Evolutionary conservation across 2,329 filamentous ascomycete species (phyloP).

Genomic region (Colletotrichum ledebouriae): DNA sequence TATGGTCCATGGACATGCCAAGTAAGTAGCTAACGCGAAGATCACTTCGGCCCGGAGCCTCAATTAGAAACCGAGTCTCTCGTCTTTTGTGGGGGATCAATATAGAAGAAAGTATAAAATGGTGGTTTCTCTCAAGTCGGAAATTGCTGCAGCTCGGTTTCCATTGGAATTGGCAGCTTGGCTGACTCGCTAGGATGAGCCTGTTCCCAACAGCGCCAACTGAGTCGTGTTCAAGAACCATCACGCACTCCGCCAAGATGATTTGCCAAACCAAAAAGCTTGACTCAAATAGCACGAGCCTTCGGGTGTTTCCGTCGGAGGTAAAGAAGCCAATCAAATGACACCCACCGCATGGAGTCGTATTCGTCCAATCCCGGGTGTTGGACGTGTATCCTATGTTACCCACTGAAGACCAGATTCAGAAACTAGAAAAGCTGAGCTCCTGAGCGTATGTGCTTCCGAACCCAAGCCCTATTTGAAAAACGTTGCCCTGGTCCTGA

Average conservation of each 20-base stretch:
- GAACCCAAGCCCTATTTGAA: no score
- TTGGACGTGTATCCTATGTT: no score
- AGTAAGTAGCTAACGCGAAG: no score
- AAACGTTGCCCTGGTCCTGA: no score
- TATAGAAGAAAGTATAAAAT: slow-evolving; percentile 32
- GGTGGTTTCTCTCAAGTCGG: slow-evolving; percentile 7
- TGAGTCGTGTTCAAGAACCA: slow-evolving; percentile 13
- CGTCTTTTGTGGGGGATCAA: slow-evolving; percentile 9
- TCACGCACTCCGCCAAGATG: slow-evolving; percentile 9
- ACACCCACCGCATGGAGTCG: neutral
- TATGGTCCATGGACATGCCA: no score
- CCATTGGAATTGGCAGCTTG: neutral
- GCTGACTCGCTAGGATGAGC: slow-evolving; percentile 20
- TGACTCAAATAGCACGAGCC: slow-evolving; percentile 5
- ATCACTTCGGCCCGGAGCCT: no score
- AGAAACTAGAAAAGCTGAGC: no score
- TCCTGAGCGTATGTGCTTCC: no score
- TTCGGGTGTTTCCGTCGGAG: slow-evolving; percentile 11
- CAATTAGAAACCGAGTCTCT: neutral
- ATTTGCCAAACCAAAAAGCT: slow-evolving; percentile 29
- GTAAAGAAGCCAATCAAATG: neutral
- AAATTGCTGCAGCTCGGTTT: slow-evolving; percentile 21
- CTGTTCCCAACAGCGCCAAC: neutral
- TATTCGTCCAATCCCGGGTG: neutral
- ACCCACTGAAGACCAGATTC: no score